Evolutionary conservation across 345 rosid species (phyloP), one percentile per base, ranked within the genome.

Genomic region (Camelina laxa): DNA sequence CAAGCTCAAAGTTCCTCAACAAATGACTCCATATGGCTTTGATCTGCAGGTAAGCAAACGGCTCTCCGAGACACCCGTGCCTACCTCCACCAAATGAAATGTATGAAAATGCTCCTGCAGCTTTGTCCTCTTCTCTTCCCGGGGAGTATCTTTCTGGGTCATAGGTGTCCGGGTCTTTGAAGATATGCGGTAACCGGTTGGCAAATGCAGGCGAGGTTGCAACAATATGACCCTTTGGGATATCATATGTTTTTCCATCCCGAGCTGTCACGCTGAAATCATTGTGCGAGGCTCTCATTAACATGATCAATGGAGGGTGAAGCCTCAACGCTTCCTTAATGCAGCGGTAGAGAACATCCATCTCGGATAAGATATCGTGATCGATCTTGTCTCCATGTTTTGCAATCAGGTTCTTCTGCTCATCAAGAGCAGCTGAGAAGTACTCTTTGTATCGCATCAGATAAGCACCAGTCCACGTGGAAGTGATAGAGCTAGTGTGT

Each of bases 21-120:
- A 95, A 72, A 82, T 92, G 98, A 82, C 92, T 92, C 99, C 99
- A 95, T 81, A 95, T 89, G 24, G 99, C 99, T 83, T 92, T 95
- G 77, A 95, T 95, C 87, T 95, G 99, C 74, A 95, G 81, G 84
- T 92, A 92, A 44, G 99, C 98, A 79, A 95, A 95, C 1, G 98
- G 97, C 80, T 95, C 99, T 1, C 98, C 99, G 5, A 95, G 96
- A 73, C 98, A 95, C 10, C 99, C 99, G 14, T 95, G 99, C 82
- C 99, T 81, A 63, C 99, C 99, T 51, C 97, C 99, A 53, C 99
- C 99, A 13, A 95, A 95, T 1, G 99, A 80, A 20, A 92, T 95
- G 73, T 90, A 88, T 2, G 98, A 95, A 76, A 95, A 95, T 9
- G 97, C 86, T 2, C 98, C 99, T 2, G 96, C 89, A 0, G 51